Conservation (phyloP, 345 rosid species). For the Camelina sativa region DNA sequence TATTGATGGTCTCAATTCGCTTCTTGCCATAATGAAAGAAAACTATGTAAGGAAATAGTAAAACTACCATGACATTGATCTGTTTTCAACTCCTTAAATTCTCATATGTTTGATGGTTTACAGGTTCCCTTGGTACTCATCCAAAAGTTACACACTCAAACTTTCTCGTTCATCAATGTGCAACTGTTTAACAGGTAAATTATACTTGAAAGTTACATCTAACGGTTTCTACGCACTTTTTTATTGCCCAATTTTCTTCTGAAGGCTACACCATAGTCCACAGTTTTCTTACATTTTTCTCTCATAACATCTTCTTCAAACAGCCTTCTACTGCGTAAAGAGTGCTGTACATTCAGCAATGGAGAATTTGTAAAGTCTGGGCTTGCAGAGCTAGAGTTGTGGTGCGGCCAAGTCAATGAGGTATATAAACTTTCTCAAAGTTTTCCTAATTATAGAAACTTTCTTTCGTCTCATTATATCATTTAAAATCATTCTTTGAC, state of each 20-base stretch:
- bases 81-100: slow-evolving; percentile 17
- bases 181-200: slow-evolving; percentile 90
- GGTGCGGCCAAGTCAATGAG: slow-evolving; percentile 96
- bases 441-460: background rate
- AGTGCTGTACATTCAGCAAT: slow-evolving; percentile 98
- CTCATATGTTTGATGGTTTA: slow-evolving; percentile 39
- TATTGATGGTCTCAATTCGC: slow-evolving; percentile 82
- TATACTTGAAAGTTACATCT: background rate
- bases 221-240: background rate
- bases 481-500: background rate
- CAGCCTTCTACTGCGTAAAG: slow-evolving; percentile 95
- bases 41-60: slow-evolving; percentile 65
- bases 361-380: slow-evolving; percentile 98
- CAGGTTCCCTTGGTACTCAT: slow-evolving; percentile 95
- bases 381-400: slow-evolving; percentile 94
- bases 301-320: slow-evolving; percentile 37
- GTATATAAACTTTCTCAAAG: slow-evolving; percentile 49
- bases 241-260: background rate
- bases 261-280: background rate
- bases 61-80: slow-evolving; percentile 2
- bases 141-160: slow-evolving; percentile 92
- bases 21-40: slow-evolving; percentile 81
- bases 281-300: slow-evolving; percentile 21
- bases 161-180: slow-evolving; percentile 91
- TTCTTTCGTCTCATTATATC: background rate